Base-by-base conservation (phyloP, 371 early-diverging fungal genomes). In the Zychaea mexicana region DNA sequence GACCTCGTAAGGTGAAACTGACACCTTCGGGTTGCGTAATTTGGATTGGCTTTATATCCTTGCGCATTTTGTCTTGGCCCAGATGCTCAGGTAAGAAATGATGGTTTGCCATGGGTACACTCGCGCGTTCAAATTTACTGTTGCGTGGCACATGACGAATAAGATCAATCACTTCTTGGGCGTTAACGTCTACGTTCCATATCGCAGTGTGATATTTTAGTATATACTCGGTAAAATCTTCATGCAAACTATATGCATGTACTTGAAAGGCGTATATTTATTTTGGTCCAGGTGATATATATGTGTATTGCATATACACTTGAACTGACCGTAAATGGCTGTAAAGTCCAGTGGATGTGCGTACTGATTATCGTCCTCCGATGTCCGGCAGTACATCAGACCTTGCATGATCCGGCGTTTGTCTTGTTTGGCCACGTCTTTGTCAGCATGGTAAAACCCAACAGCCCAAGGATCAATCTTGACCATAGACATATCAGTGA, bases 1-100 rank as follows among this genome's bases (percentile, higher is more conserved):
- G 68, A n/a, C 78, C 81, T 15, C 66, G 68, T 6, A 82, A 69
- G 47, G 62, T 70, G 61, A 82, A 82, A 42, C 77, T 76, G 36
- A 81, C 78, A 60, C 82, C 82, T 57, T 79, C 67, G 24, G 82
- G 82, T 59, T 82, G 82, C 53, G 64, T 72, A 27, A 82, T 67
- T n/a, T 76, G 56, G 56, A 82, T 66, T 10, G 82, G 82, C 66
- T 82, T 82, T 30, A 82, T 32, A 56, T 78, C 79, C 61, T 81
- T 76, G 12, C 78, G 71, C 33, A 66, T 66, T 28, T 71, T 72
- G 19, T 78, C 70, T 26, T 76, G 64, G 6, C 76, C 76, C 39
- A 80, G 32, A 24, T 78, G 76, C 59, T 78, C 78, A 36, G 81
- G 81, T 56, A 78, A 70, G 36, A 68, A 80, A 52, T 80, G 76